phyloP scores from a whole-genome alignment of 1,284 basidiomycete genomes.

The Coriolopsis trogii region DNA sequence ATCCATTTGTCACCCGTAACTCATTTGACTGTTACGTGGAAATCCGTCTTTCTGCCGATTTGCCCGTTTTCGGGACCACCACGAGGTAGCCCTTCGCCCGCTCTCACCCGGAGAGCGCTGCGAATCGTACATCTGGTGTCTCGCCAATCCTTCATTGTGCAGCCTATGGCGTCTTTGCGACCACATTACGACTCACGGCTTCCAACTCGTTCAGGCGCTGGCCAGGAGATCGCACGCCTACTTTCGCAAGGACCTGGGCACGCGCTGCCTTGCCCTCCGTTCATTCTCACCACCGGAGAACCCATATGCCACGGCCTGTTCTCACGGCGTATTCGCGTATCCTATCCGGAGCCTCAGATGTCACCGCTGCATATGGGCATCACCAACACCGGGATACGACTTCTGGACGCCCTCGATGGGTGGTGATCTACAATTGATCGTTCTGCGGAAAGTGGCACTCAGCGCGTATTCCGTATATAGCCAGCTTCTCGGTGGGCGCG shows the following conservation, averaged over 20 bases:
- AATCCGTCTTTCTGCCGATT: not conserved
- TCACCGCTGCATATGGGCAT: slow-evolving; percentile 1
- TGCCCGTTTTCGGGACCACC: slow-evolving; percentile 8
- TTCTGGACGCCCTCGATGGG: slow-evolving; percentile 5
- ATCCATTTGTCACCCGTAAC: no score
- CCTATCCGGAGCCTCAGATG: not conserved
- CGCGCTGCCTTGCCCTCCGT: no score
- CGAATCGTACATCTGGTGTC: slow-evolving; percentile 12
- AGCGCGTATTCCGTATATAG: slow-evolving; percentile 20
- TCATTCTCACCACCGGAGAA: no score
- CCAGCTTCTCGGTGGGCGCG: slow-evolving; percentile 6
- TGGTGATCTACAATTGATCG: slow-evolving; percentile 20
- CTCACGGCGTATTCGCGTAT: not conserved
- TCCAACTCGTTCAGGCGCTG: not conserved
- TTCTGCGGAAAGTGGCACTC: slow-evolving; percentile 19
- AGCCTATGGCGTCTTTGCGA: not conserved
- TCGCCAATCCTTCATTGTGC: slow-evolving; percentile 15
- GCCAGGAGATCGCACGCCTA: not conserved
- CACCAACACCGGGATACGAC: not conserved
- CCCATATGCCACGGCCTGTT: not conserved
- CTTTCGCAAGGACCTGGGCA: no score
- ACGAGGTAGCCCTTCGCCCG: slow-evolving; percentile 11
- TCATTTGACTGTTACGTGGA: no score
- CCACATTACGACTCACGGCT: not conserved
- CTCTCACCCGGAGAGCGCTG: slow-evolving; percentile 20